A percentile compares a stretch with the other conserved stretches of the same genome.
Evolutionary conservation across 164 flowering plant genomes (phyloP).

Genomic region (Vitis vinifera): DNA sequence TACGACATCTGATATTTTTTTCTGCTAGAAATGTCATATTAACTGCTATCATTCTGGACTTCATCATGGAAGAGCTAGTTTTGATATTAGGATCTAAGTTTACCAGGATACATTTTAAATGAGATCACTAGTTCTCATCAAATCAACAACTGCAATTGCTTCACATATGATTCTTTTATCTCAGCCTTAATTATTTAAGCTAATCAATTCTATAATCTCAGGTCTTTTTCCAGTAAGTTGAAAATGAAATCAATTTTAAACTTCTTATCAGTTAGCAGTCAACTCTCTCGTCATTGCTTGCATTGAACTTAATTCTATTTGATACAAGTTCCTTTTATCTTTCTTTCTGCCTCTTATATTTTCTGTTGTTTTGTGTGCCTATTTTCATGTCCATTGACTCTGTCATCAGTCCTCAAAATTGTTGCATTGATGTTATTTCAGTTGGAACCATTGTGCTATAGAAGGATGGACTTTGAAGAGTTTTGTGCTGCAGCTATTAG

Average conservation of each 20-base stretch:
- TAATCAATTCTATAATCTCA: too few species aligned
- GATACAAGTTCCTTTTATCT: not conserved
- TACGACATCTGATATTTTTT: conserved; percentile 20
- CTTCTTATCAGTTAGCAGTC: too few species aligned
- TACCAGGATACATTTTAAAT: too few species aligned
- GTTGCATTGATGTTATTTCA: conserved; percentile 5
- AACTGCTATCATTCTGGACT: not conserved
- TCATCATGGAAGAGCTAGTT: not conserved
- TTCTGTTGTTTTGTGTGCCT: not conserved
- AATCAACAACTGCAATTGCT: too few species aligned
- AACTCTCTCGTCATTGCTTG: too few species aligned
- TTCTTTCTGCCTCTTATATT: not conserved
- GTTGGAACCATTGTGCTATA: conserved; percentile 42
- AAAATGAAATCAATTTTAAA: too few species aligned
- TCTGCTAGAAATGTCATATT: not conserved
- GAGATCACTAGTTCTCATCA: too few species aligned
- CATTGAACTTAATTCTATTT: not conserved
- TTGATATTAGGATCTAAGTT: not conserved
- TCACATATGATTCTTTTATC: too few species aligned
- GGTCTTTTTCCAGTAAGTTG: too few species aligned
- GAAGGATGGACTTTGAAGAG: conserved; percentile 50
- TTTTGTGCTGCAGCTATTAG: conserved; percentile 56
- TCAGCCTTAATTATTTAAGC: too few species aligned
- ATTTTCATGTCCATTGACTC: not conserved
- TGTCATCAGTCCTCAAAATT: not conserved